Conservation (phyloP, 768 basidiomycete genomes). For the Mycena olivaceomarginata region DNA sequence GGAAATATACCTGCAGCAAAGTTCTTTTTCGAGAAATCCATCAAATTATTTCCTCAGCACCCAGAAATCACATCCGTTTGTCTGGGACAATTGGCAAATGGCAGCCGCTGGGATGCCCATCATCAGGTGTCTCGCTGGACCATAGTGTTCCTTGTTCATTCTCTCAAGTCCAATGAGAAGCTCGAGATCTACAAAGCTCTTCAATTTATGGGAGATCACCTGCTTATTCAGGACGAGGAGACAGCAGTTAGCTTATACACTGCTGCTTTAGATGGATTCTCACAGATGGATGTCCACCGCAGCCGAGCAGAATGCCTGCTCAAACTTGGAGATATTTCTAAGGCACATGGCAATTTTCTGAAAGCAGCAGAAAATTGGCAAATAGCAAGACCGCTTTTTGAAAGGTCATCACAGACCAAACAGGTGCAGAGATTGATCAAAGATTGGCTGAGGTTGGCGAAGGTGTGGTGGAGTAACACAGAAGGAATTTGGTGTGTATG, state of each 20-base stretch:
- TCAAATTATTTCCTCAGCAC: no score
- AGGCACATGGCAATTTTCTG: background rate
- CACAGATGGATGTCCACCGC: background rate
- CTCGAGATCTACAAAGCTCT: background rate
- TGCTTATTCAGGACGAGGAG: background rate
- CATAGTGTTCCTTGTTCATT: background rate
- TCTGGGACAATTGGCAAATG: background rate
- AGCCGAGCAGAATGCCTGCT: conserved; percentile 1
- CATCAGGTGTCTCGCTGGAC: background rate
- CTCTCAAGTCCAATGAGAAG: background rate
- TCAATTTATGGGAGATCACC: background rate
- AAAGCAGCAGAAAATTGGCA: background rate
- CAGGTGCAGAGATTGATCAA: background rate
- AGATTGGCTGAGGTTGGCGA: no score
- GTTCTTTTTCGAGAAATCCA: no score
- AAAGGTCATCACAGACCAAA: background rate
- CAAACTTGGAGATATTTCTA: background rate
- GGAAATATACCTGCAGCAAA: no score
- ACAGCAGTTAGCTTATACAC: background rate
- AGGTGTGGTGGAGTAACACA: no score
- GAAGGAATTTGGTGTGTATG: no score
- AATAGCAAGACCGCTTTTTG: background rate
- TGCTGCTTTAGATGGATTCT: background rate
- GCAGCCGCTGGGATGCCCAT: background rate
- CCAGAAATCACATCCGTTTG: background rate